Evolutionary conservation across 139 green algal genomes (phyloP).

Genomic region (Chlorokybus atmophyticus): DNA sequence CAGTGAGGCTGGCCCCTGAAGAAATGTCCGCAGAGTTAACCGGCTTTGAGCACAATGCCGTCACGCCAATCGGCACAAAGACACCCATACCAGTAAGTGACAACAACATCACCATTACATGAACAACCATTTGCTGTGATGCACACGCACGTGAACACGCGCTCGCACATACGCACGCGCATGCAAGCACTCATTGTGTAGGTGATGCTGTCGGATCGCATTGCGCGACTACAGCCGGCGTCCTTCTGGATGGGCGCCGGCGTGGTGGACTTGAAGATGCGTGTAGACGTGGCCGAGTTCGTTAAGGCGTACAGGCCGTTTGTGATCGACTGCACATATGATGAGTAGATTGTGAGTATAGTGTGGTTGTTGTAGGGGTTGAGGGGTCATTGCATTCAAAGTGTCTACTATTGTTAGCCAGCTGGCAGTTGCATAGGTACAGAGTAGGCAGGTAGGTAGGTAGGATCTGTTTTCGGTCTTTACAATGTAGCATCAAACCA

Average conservation of each 20-base stretch:
- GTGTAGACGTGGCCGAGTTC: slow-evolving; percentile 10
- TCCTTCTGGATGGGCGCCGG: slow-evolving; percentile 56
- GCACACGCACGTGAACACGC: background rate
- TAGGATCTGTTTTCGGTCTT: too few species aligned
- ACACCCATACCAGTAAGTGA: slow-evolving; percentile 41
- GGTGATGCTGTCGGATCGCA: slow-evolving; percentile 54
- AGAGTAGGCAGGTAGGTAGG: too few species aligned
- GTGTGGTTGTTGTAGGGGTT: too few species aligned
- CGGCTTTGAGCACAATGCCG: slow-evolving; percentile 66
- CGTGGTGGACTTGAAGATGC: slow-evolving; percentile 78
- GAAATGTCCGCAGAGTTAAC: slow-evolving; percentile 46
- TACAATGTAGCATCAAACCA: too few species aligned
- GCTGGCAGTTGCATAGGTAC: too few species aligned
- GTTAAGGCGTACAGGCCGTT: slow-evolving; percentile 10
- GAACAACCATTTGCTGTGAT: background rate
- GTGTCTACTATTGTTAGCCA: too few species aligned
- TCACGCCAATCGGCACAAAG: slow-evolving; percentile 57
- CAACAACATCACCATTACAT: background rate
- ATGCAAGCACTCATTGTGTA: slow-evolving; percentile 24
- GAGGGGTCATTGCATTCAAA: too few species aligned
- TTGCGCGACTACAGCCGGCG: slow-evolving; percentile 12
- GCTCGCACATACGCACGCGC: background rate
- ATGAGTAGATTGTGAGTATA: too few species aligned
- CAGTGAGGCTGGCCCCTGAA: slow-evolving; percentile 53
- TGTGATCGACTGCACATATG: slow-evolving; percentile 24